Evolutionary conservation across 345 rosid species (phyloP).

Genomic region (Aegle marmelos): DNA sequence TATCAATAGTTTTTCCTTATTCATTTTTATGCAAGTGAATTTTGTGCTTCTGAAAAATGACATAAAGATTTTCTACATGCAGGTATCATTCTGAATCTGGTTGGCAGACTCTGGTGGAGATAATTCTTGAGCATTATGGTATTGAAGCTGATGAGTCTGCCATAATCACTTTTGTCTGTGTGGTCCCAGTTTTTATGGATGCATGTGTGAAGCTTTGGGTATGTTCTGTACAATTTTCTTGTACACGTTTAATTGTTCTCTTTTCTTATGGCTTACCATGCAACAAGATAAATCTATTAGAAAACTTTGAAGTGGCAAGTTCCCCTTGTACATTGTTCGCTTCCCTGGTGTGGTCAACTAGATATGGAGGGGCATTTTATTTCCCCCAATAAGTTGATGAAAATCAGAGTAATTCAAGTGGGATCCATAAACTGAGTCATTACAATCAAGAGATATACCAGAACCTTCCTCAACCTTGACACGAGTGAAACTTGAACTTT

Average conservation of each 20-base stretch:
- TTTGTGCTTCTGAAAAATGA: background rate
- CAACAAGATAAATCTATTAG: no score
- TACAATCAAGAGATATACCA: no score
- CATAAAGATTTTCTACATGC: slow-evolving; percentile 3
- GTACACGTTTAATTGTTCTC: background rate
- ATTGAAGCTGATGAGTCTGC: slow-evolving; percentile 65
- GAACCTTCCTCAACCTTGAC: no score
- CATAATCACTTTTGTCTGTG: slow-evolving; percentile 60
- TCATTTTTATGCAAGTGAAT: background rate
- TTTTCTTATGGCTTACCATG: background rate
- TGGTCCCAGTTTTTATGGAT: slow-evolving; percentile 73
- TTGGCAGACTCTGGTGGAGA: slow-evolving; percentile 78
- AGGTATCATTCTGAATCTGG: slow-evolving; percentile 97
- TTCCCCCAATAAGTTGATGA: no score
- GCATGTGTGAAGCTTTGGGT: slow-evolving; percentile 95
- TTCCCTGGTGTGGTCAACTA: no score
- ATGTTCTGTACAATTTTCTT: slow-evolving; percentile 25
- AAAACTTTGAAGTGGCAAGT: no score
- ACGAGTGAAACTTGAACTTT: no score
- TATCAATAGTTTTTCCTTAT: background rate
- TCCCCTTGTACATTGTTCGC: no score
- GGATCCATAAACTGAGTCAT: no score
- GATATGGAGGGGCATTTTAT: no score
- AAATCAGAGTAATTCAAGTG: no score
- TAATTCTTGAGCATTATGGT: slow-evolving; percentile 81